Conservation (phyloP, 495 filamentous ascomycete species). For the Tuber calosporum region DNA sequence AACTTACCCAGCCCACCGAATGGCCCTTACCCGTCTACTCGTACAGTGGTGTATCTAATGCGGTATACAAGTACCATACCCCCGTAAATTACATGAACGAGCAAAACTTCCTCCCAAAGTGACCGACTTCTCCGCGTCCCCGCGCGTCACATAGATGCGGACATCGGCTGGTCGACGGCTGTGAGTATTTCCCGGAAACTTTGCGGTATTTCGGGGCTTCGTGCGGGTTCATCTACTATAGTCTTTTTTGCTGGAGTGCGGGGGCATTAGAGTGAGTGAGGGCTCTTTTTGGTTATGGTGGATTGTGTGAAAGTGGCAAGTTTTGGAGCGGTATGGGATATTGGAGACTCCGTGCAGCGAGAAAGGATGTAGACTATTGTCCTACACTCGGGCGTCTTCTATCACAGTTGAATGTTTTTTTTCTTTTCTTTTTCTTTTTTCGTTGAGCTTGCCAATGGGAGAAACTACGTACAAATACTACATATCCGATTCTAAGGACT, state of each 20-base stretch:
- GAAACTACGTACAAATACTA: background rate
- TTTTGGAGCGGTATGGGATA: background rate
- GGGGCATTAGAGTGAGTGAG: too few relatives aligned
- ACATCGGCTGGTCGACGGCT: background rate
- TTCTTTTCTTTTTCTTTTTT: too few relatives aligned
- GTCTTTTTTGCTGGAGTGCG: too few relatives aligned
- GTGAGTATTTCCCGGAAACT: too few relatives aligned
- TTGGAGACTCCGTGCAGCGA: background rate
- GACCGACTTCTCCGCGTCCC: background rate
- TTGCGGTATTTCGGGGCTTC: too few relatives aligned
- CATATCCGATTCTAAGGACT: background rate
- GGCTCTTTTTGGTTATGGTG: background rate
- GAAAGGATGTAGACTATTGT: too few relatives aligned
- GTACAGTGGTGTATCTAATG: too few relatives aligned
- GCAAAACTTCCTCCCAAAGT: background rate
- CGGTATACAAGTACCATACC: too few relatives aligned
- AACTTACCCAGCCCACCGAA: background rate
- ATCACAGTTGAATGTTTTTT: background rate
- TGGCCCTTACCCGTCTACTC: too few relatives aligned
- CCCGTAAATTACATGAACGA: background rate
- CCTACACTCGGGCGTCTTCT: too few relatives aligned
- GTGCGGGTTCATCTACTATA: too few relatives aligned
- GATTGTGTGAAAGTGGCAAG: background rate
- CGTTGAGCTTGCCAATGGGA: background rate
- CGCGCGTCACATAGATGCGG: too few relatives aligned